Percentiles rank a stretch among this genome's conserved stretches.
phyloP scores from a whole-genome alignment of 2,329 filamentous ascomycete species.

The Exserohilum turcica region DNA sequence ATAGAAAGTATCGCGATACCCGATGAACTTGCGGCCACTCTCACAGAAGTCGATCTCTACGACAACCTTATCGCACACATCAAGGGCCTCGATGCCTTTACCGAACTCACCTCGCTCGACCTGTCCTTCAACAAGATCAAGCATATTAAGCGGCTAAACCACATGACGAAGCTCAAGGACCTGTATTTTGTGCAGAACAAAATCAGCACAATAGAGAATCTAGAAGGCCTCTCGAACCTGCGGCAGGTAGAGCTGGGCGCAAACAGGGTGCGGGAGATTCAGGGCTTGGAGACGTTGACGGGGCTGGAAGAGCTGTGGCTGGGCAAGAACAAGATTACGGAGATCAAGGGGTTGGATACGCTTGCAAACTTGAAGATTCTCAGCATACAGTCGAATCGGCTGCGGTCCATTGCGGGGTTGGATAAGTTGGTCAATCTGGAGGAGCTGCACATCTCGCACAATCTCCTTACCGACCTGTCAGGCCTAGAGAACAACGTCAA shows the following conservation, averaged over 20 bases:
- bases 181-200: conserved; percentile 95
- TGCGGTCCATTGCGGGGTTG: conserved; percentile 77
- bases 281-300: conserved; percentile 79
- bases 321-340: conserved; percentile 93
- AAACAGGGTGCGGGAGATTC: conserved; percentile 87
- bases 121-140: conserved; percentile 99
- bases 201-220: conserved; percentile 82
- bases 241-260: conserved; percentile 88
- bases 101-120: conserved; percentile 78
- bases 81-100: conserved; percentile 78
- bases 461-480: conserved; percentile 77
- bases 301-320: conserved; percentile 89
- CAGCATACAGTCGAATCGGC: conserved; percentile 93
- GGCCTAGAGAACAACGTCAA: conserved; percentile 60
- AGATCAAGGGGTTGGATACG: conserved; percentile 74
- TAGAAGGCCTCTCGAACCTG: conserved; percentile 75
- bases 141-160: conserved; percentile 87
- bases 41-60: conserved; percentile 90
- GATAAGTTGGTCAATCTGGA: conserved; percentile 76
- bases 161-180: conserved; percentile 78
- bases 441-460: conserved; percentile 95
- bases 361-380: conserved; percentile 83
- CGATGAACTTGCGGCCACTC: conserved; percentile 64
- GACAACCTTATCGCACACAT: conserved; percentile 93
- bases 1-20: conserved; percentile 83